Base-by-base conservation (phyloP, 2,329 filamentous ascomycete genomes). In the Colletotrichum cordylinicola region DNA sequence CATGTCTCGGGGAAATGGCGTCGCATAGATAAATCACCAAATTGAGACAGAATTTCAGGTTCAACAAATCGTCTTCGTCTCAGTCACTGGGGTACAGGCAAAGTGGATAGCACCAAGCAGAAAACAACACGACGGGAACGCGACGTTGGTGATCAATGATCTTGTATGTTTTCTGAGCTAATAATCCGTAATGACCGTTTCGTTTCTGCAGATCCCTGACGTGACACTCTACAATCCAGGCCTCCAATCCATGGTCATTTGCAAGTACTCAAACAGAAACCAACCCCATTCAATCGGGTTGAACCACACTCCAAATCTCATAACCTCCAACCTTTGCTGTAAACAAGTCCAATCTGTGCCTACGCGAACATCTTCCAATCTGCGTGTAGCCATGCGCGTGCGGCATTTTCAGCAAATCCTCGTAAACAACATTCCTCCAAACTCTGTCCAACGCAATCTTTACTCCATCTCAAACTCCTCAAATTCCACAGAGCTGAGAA, bases 401-500 rank as follows among this genome's bases (percentile, higher is more conserved):
- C 43, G 43, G 43, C 43, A 52, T 4, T n/a, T 52, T 52, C 10
- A 21, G 43, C 43, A 52, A 52, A 13, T 52, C n/a, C 58, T 61
- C 13, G 16, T 29, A 18, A 33, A 60, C 27, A 0, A 60, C 56
- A n/a, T 60, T 33, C 27, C 27, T 60, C 16, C 16, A 2, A 60
- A 21, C 56, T 31, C n/a, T 33, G 10, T 31, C 31, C 16, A 12
- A 8, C 15, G 56, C 27, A 5, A 24, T 18, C 35, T 37, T 43
- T 6, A 69, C 18, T 21, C 24, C 58, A n/a, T 60, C 35, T 76
- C 66, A 29, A 67, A 76, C 52, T 75, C 74, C 8, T 71, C 72
- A 35, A 56, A 56, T 24, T 76, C 74, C 9, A 74, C 52, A 4
- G 74, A 76, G 6, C 60, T 60, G 9, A 76, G 27, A 48, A 76